These are phyloP conservation scores for Diaporthe eres DNA, from an alignment of 2,329 filamentous ascomycete genomes.

Conservation along the genomic window DNA sequence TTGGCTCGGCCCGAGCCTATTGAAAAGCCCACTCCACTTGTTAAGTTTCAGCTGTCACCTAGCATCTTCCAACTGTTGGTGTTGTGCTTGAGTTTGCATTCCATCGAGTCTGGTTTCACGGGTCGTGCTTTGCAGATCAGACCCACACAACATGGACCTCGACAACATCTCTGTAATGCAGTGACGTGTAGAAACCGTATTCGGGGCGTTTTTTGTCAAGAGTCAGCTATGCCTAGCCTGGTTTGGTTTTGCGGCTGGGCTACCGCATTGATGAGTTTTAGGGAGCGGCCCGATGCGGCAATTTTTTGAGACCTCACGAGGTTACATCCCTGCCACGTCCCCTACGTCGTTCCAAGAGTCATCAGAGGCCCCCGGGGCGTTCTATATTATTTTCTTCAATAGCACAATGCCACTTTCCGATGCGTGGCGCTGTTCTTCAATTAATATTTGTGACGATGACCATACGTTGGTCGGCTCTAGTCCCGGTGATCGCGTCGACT, in stretches of 20 bases:
- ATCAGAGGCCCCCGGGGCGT: neutral
- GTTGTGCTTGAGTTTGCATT: neutral
- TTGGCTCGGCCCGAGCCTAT: neutral
- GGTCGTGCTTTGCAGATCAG: neutral
- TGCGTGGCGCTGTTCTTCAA: neutral
- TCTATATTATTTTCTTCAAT: too few species aligned
- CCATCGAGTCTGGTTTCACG: neutral
- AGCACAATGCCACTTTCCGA: too few species aligned
- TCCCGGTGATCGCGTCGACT: neutral
- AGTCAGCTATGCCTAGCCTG: neutral
- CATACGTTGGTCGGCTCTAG: neutral
- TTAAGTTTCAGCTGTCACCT: neutral
- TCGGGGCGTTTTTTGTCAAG: neutral
- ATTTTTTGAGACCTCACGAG: conserved; percentile 14
- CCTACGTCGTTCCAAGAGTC: neutral
- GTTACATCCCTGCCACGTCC: neutral
- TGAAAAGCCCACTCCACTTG: neutral
- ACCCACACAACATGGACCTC: neutral
- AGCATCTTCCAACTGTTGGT: neutral
- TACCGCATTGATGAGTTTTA: conserved; percentile 16
- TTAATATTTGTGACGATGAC: neutral
- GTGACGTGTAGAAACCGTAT: conserved; percentile 19
- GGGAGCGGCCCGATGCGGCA: neutral
- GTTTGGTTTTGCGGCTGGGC: neutral
- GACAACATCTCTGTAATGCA: neutral